Evolutionary conservation across 768 basidiomycete genomes (phyloP).

Genomic region (Lactarius trivialis): DNA sequence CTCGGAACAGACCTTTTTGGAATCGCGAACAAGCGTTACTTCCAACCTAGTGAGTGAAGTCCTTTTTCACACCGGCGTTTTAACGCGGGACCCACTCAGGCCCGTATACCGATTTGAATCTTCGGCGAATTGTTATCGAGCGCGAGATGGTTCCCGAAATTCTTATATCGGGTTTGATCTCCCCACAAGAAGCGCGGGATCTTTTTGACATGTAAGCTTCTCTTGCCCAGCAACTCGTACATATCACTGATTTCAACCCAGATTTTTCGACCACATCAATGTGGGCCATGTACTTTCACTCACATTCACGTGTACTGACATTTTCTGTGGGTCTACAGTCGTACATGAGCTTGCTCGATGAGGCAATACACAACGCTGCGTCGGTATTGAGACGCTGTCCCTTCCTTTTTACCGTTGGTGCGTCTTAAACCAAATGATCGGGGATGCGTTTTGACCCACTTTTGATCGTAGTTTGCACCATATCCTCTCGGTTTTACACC

Average conservation of each 20-base stretch:
- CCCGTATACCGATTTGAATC: slow-evolving; percentile 28
- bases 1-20: slow-evolving; percentile 6
- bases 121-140: slow-evolving; percentile 31
- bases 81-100: slow-evolving; percentile 18
- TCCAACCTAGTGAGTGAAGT: slow-evolving; percentile 16
- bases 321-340: slow-evolving; percentile 32
- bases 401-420: slow-evolving; percentile 56
- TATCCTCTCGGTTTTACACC: slow-evolving; percentile 59
- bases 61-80: neutral
- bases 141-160: slow-evolving; percentile 31
- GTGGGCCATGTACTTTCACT: slow-evolving; percentile 29
- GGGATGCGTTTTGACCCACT: neutral
- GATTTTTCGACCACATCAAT: slow-evolving; percentile 51
- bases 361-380: slow-evolving; percentile 47
- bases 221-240: neutral
- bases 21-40: slow-evolving; percentile 21
- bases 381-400: slow-evolving; percentile 48
- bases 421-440: slow-evolving; percentile 26
- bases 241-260: slow-evolving; percentile 22
- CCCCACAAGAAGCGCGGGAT: slow-evolving; percentile 27
- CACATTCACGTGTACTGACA: slow-evolving; percentile 15
- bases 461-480: slow-evolving; percentile 50
- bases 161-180: slow-evolving; percentile 29
- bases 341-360: slow-evolving; percentile 53
- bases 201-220: slow-evolving; percentile 30